Base-by-base conservation (phyloP, 495 filamentous ascomycete genomes). In the Hypoxylon fuscum region DNA sequence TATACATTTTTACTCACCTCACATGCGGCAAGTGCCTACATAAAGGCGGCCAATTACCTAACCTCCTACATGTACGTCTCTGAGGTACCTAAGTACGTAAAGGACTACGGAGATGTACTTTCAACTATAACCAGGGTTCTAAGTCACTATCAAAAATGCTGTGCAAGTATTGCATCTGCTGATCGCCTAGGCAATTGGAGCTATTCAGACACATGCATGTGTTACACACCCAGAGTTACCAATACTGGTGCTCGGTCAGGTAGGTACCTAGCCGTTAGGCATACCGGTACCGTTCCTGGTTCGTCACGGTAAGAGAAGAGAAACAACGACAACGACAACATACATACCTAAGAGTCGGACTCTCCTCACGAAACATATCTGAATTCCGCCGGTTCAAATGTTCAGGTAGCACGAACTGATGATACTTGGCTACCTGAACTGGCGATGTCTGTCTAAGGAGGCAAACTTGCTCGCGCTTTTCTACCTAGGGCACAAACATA, bases 181-280 rank as follows among this genome's bases (percentile, higher is more conserved):
- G 31, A 34, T 34, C 31, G 31, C n/a, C 31, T 34, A 12, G 31
- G 31, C 31, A 34, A 34, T 34, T 34, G 31, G 31, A 34, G 31
- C 10, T 53, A 52, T 32, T 45, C 47, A 6, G 46, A 40, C 18
- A 11, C 25, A 31, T 47, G 31, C 25, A 55, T 48, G 34, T 52
- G 27, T 29, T 35, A 48, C 18, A 56, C 53, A 20, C 43, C 21
- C 10, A 5, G 41, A 29, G n/a, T 59, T 58, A 35, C 47, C 55
- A 14, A 31, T 50, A 50, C 48, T 40, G 43, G 49, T 55, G 34
- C 49, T 64, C 62, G 62, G 62, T 64, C 41, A 64, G 55, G 18
- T 47, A 34, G 29, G 27, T 22, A n/a, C n/a, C n/a, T n/a, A n/a
- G n/a, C n/a, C n/a, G n/a, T n/a, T n/a, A n/a, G n/a, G n/a, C n/a